These are phyloP conservation scores for Penicillium sp. DNA, from an alignment of 2,329 filamentous ascomycete species.

Conservation along the genomic window DNA sequence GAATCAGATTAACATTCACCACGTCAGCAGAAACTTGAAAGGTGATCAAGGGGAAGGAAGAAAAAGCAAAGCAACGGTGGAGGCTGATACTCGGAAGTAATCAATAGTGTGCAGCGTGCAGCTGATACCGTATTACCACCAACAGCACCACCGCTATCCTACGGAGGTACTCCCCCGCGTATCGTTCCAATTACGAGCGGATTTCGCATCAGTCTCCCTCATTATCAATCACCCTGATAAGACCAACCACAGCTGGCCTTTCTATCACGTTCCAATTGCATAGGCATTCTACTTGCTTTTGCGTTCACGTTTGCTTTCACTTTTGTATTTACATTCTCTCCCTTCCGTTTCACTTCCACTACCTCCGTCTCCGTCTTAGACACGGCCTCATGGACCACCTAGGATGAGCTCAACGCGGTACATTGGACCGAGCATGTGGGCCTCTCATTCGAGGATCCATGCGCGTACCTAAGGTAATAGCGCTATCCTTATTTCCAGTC, in stretches of 20 bases:
- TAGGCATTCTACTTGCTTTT: no score
- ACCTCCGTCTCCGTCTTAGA: background rate
- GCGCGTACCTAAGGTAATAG: no score
- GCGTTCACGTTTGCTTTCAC: no score
- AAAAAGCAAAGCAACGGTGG: constrained; percentile 16
- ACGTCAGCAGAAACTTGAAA: no score
- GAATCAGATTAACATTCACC: no score
- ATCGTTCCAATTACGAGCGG: background rate
- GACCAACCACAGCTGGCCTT: constrained; percentile 36
- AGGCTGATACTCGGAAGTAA: no score
- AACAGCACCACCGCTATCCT: no score
- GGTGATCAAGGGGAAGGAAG: no score
- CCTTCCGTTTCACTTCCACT: background rate
- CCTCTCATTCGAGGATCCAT: constrained; percentile 13
- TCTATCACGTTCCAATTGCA: constrained; percentile 32
- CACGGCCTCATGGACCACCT: background rate
- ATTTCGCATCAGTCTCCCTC: constrained; percentile 9
- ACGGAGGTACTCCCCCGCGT: background rate
- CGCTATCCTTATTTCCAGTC: constrained; percentile 10
- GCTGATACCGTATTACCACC: no score
- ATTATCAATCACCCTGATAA: constrained; percentile 32
- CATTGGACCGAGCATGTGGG: constrained; percentile 9
- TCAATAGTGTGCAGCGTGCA: background rate
- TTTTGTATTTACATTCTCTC: background rate
- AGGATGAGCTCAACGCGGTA: constrained; percentile 25